Base-by-base conservation (phyloP, 805 yeast species). In the Candida incommunis region DNA sequence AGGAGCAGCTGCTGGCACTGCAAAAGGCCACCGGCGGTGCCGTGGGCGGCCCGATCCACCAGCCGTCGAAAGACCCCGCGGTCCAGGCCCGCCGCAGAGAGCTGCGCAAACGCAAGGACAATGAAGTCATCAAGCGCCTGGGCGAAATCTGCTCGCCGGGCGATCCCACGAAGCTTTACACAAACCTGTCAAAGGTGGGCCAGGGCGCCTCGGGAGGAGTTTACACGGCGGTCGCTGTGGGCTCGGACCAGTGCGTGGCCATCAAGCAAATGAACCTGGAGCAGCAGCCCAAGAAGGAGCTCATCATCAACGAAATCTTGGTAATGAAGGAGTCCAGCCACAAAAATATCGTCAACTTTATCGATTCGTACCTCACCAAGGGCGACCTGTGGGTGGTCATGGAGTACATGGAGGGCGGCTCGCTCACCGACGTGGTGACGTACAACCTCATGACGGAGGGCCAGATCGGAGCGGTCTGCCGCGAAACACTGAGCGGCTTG, bases 351-450 rank as follows among this genome's bases (percentile, higher is more conserved):
- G 98, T 92, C 47, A 92, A 90, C 61, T 92, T 85, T 63, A 65
- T 92, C 48, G 97, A 90, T 58, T 86, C 96, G 1, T 94, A 85
- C 57, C 66, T 90, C 50, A 50, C 50, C 18, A 72, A 87, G 45
- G 85, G 86, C 3, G 96, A 92, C 57, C 69, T 92, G 48, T 90
- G 97, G 96, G 98, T 92, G n/a, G 83, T 94, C 25, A 92, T 92
- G 99, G 99, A 92, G 63, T 94, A 79, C 61, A 92, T 92, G 99
- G 96, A 94, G 66, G 98, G 98, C 45, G 99, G 99, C 1, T 83
- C 96, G 3, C 68, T 92, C 53, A 92, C 97, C 0, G 98, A 92
- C 65, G 84, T 94, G 35, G 88, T 94, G 57, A 95, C 87, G 46
- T 84, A 87, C 64, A 88, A 88, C 60, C 79, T 46, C 61, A 65